Percentiles rank a stretch among this genome's conserved stretches.
These are phyloP conservation scores for Arabis hirsuta DNA, from an alignment of 345 rosid genomes.

Conservation along the genomic window DNA sequence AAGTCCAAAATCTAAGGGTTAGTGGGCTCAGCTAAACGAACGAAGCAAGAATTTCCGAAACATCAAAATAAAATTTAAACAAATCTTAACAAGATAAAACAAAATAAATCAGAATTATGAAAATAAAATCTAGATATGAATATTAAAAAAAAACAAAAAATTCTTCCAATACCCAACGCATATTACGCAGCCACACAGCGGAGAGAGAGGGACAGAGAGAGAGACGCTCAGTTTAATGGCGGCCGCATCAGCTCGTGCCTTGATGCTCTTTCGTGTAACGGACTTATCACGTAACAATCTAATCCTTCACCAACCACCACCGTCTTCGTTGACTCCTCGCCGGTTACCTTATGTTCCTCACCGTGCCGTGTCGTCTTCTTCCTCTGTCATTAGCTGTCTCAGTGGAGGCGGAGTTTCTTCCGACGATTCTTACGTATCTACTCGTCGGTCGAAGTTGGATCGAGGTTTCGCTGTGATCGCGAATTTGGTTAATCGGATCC, in stretches of 20 bases:
- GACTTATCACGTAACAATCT: constrained; percentile 45
- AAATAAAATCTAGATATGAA: background rate
- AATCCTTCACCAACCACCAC: constrained; percentile 37
- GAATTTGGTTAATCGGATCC: constrained; percentile 73
- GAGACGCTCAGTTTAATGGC: constrained; percentile 57
- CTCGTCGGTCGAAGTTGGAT: constrained; percentile 68
- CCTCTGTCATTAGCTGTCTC: constrained; percentile 55
- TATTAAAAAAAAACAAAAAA: constrained; percentile 26
- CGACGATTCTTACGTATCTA: constrained; percentile 78
- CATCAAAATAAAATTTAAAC: too few relatives aligned
- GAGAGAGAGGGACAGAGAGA: constrained; percentile 24
- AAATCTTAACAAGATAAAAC: background rate
- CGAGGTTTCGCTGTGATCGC: constrained; percentile 79
- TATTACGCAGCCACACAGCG: constrained; percentile 41
- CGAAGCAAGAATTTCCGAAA: constrained; percentile 26
- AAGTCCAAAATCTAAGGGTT: background rate
- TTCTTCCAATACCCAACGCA: constrained; percentile 36
- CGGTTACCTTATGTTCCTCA: constrained; percentile 11
- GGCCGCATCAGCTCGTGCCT: constrained; percentile 61
- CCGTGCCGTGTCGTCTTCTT: constrained; percentile 19
- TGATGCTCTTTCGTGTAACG: constrained; percentile 52
- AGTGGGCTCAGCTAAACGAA: constrained; percentile 40
- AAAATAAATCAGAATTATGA: constrained; percentile 11
- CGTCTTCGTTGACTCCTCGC: constrained; percentile 35
- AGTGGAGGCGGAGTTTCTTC: constrained; percentile 72